Base-by-base conservation (phyloP, 2,329 filamentous ascomycete species). In the Clonostachys rhizophaga region DNA sequence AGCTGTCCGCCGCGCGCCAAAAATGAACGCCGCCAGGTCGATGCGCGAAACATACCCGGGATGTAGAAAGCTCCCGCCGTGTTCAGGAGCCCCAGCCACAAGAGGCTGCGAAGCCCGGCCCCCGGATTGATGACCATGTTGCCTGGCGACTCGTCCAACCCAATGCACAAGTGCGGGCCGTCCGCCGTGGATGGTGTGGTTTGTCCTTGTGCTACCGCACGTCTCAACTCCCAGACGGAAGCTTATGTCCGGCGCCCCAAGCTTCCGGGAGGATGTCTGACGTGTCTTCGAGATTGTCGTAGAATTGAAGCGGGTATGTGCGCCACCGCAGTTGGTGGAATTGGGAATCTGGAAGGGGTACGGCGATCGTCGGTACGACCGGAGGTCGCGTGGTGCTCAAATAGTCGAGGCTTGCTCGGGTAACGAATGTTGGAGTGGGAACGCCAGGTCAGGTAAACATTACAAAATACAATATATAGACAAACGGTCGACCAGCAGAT, bases 11-110 rank as follows among this genome's bases (percentile, higher is more conserved):
- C 44, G 44, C 44, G 44, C 17, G 35, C 11, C 13, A 6, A 17
- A 24, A 33, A 34, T 56, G 43, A 52, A 24, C n/a, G 24, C 24
- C 8, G 24, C 24, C 24, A 30, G 24, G 8, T 10, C 24, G 24
- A 30, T 30, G 24, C 24, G 24, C 24, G 24, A 30, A 46, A 51
- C 72, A 58, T 77, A 92, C 89, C 89, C 58, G 90, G 90, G 56
- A 95, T 87, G 65, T 95, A 95, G 65, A 95, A 95, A 36, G 86
- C 87, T 46, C 83, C 72, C 16, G 72, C 52, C 10, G 54, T 49
- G 40, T 44, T 51, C 5, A 57, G 44, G 13, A 60, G 52, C 46
- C 79, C 52, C 35, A 83, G 61, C 60, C 70, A 76, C 56, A 67
- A 63, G 55, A 65, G 55, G 54, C 60, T 62, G 53, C 59, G 52